phyloP scores from a whole-genome alignment of 176 grass and related monocot genomes.

The Carex scoparia region DNA sequence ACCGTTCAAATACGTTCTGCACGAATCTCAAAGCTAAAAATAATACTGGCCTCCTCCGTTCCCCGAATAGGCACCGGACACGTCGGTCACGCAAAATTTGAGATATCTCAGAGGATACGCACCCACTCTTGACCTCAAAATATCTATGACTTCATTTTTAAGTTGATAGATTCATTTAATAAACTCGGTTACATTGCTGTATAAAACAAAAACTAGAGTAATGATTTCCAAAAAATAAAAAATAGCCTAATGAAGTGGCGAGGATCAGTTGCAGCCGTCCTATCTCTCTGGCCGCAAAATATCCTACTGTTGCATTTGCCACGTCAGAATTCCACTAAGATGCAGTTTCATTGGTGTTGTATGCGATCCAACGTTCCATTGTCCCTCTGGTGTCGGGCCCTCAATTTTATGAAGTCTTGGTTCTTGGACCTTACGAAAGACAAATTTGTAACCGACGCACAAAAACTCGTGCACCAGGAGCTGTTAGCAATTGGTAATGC shows the following conservation, averaged over 20 bases:
- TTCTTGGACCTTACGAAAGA: neutral
- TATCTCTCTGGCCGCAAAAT: neutral
- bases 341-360: neutral
- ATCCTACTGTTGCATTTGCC: neutral
- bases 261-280: neutral
- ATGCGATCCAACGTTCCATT: conserved; percentile 9
- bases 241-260: neutral
- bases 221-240: too few relatives aligned
- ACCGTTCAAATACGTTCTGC: too few relatives aligned
- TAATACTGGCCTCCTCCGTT: too few relatives aligned
- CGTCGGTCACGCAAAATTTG: too few relatives aligned
- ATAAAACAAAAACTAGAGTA: neutral
- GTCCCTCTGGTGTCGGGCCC: neutral
- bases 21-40: too few relatives aligned
- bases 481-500: neutral
- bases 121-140: too few relatives aligned
- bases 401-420: neutral
- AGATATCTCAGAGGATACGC: too few relatives aligned
- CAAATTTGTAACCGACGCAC: neutral
- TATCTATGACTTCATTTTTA: neutral
- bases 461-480: neutral
- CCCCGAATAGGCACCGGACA: too few relatives aligned
- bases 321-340: neutral
- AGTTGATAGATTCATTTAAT: neutral
- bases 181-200: neutral